phyloP scores from a whole-genome alignment of 345 rosid species.

The Theobroma cacao region DNA sequence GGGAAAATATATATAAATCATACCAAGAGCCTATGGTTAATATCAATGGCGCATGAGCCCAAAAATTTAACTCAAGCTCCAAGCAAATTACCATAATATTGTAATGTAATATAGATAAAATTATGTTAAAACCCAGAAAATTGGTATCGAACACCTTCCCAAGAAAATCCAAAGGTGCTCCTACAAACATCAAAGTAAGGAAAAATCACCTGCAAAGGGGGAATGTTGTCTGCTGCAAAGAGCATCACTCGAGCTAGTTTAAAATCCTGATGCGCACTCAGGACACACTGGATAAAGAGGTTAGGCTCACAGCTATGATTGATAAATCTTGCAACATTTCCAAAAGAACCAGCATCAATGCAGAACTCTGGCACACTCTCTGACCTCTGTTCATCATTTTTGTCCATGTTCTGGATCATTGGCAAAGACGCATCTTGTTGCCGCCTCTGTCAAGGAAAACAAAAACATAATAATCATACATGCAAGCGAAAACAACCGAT shows the following conservation, averaged over 20 bases:
- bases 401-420: constrained; percentile 16
- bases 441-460: constrained; percentile 54
- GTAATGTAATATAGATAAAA: too few relatives aligned
- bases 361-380: constrained; percentile 79
- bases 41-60: neutral
- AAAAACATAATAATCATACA: neutral
- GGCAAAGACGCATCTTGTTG: constrained; percentile 44
- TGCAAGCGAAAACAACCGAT: neutral
- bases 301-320: constrained; percentile 97
- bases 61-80: neutral
- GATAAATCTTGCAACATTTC: constrained; percentile 86
- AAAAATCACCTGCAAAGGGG: constrained; percentile 72
- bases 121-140: neutral
- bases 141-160: neutral
- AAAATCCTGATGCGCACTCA: constrained; percentile 77
- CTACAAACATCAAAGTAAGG: neutral
- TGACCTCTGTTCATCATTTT: constrained; percentile 38
- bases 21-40: neutral
- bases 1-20: neutral
- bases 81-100: neutral
- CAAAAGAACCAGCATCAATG: constrained; percentile 80
- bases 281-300: constrained; percentile 82
- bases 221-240: constrained; percentile 93
- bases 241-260: constrained; percentile 84
- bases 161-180: neutral